Conservation (phyloP, 164 flowering plant genomes). For the Piper longum region DNA sequence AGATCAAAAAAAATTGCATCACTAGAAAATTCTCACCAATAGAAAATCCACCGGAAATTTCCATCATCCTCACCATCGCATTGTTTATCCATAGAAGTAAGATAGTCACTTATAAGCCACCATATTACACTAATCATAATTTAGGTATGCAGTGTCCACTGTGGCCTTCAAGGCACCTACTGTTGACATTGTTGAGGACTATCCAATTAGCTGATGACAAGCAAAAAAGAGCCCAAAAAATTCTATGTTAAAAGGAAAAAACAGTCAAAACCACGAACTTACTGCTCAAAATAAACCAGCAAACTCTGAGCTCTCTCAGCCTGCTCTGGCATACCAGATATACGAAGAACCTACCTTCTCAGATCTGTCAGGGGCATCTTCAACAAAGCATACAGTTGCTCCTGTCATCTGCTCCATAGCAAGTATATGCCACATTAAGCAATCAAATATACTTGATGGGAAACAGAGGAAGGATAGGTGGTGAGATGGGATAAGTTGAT, state of each 20-base stretch:
- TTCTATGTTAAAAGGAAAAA: background rate
- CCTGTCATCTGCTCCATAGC: constrained; percentile 61
- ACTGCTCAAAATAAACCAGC: constrained; percentile 97
- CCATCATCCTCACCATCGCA: background rate
- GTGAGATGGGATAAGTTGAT: too few species aligned
- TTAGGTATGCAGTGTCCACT: background rate
- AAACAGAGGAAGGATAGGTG: too few species aligned
- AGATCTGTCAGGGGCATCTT: constrained; percentile 48
- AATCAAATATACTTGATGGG: too few species aligned
- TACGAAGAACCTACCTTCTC: constrained; percentile 64
- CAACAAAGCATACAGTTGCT: constrained; percentile 64
- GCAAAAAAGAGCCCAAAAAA: constrained; percentile 1
- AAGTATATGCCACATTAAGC: too few species aligned
- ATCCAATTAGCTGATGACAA: constrained; percentile 33
- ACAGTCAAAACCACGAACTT: constrained; percentile 13
- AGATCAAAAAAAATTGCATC: background rate
- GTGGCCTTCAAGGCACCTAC: background rate
- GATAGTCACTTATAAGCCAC: background rate
- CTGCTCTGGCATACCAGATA: constrained; percentile 94
- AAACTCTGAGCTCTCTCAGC: constrained; percentile 97
- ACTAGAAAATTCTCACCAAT: background rate
- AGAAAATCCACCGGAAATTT: background rate
- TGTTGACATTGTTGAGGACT: constrained; percentile 5
- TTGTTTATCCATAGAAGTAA: too few species aligned
- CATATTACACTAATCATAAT: background rate